These are phyloP conservation scores for Oldenlandia corymbosa DNA, from an alignment of 257 asterid species.

Conservation along the genomic window DNA sequence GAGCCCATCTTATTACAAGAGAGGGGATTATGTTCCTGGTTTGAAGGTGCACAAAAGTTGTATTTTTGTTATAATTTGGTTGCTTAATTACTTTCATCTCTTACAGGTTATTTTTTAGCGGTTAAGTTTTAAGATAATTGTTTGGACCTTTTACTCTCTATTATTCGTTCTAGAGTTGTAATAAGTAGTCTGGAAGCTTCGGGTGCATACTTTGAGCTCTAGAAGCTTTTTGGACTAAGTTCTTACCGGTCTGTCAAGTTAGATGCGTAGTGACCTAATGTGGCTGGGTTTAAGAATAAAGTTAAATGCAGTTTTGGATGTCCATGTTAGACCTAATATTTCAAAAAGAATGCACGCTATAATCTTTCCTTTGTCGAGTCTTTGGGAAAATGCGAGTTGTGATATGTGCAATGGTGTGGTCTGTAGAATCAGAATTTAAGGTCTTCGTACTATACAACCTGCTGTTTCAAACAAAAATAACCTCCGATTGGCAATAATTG, in stretches of 20 bases:
- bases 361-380: neutral
- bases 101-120: no score
- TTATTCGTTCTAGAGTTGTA: neutral
- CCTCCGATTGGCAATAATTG: neutral
- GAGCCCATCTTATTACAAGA: conserved; percentile 91
- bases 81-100: neutral
- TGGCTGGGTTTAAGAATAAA: neutral
- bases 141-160: neutral
- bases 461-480: neutral
- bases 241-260: neutral
- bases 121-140: no score
- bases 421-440: neutral
- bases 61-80: neutral
- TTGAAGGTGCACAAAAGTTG: conserved; percentile 51
- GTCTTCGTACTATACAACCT: neutral
- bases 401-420: neutral
- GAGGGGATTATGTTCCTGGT: conserved; percentile 99
- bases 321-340: neutral
- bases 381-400: neutral
- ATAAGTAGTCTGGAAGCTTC: neutral
- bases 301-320: neutral
- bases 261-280: neutral
- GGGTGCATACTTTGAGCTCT: neutral
- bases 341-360: neutral
- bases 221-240: neutral